Conservation (phyloP, 23 red algal species). For the Gracilaria vermiculophylla region DNA sequence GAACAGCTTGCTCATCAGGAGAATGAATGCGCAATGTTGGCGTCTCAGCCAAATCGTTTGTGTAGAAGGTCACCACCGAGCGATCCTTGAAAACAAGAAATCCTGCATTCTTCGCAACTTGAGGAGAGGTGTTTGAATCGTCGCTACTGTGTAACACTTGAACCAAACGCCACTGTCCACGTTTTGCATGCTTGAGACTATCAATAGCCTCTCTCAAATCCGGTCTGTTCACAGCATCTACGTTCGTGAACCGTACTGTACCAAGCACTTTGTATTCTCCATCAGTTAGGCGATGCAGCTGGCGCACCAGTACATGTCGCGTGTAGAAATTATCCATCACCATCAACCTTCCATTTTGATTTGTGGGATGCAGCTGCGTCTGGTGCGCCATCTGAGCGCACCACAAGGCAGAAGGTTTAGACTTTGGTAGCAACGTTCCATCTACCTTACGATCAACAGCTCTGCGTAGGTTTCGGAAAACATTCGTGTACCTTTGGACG, state of each 20-base stretch:
- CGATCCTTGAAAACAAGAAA: constrained; percentile 23
- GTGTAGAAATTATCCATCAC: neutral
- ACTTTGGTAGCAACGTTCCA: neutral
- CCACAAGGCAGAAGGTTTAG: neutral
- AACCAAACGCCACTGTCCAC: neutral
- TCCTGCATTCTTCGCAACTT: neutral
- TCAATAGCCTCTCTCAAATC: neutral
- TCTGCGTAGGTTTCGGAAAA: too few relatives aligned
- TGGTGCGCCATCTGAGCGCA: neutral
- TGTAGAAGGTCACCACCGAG: neutral
- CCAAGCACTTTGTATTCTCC: neutral
- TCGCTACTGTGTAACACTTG: neutral
- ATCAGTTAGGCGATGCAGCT: neutral
- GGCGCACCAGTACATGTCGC: neutral
- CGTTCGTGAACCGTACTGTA: too few relatives aligned
- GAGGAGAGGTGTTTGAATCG: neutral
- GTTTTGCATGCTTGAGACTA: neutral
- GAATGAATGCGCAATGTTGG: neutral
- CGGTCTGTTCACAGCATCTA: neutral
- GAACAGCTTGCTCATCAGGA: neutral
- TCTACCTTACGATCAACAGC: neutral
- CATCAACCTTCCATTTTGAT: neutral
- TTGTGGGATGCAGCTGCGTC: neutral
- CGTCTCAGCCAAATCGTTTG: neutral
- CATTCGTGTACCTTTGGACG: too few relatives aligned